Evolutionary conservation across 768 basidiomycete species (phyloP).

Genomic region (Harrya chromipes): DNA sequence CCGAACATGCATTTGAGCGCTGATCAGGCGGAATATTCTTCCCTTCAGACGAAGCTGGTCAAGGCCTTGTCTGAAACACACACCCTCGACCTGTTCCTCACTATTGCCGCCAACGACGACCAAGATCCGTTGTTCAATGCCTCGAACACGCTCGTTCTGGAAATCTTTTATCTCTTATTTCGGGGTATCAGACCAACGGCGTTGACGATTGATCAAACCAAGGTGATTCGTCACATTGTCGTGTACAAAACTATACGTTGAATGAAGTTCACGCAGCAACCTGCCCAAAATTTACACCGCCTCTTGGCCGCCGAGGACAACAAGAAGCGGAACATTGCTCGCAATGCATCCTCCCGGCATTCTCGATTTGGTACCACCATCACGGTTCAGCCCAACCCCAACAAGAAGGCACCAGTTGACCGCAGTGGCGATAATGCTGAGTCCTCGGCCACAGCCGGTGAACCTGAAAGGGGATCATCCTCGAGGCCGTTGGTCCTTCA

Average conservation of each 20-base stretch:
- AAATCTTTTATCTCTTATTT: slow-evolving; percentile 90
- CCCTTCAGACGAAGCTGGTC: slow-evolving; percentile 76
- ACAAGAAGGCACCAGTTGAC: slow-evolving; percentile 37
- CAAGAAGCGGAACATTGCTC: slow-evolving; percentile 52
- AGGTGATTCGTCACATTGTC: slow-evolving; percentile 40
- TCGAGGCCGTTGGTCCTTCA: slow-evolving; percentile 74
- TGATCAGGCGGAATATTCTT: slow-evolving; percentile 75
- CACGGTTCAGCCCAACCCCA: slow-evolving; percentile 66
- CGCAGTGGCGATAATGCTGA: slow-evolving; percentile 22
- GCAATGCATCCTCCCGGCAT: slow-evolving; percentile 72
- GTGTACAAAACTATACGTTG: slow-evolving; percentile 1
- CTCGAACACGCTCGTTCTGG: slow-evolving; percentile 88
- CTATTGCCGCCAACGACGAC: slow-evolving; percentile 75
- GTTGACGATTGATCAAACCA: slow-evolving; percentile 56
- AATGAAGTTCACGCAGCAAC: slow-evolving; percentile 48
- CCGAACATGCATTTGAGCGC: slow-evolving; percentile 67
- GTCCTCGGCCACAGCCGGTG: slow-evolving; percentile 19
- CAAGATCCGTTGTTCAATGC: slow-evolving; percentile 76
- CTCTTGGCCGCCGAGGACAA: slow-evolving; percentile 78
- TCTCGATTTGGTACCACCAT: slow-evolving; percentile 97
- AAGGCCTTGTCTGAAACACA: slow-evolving; percentile 66
- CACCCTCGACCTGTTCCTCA: slow-evolving; percentile 75
- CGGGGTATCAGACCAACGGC: slow-evolving; percentile 69
- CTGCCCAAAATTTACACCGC: slow-evolving; percentile 61
- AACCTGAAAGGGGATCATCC: slow-evolving; percentile 22